These are phyloP conservation scores for Ogataea ramenticola DNA, from an alignment of 805 yeast genomes.

Conservation along the genomic window DNA sequence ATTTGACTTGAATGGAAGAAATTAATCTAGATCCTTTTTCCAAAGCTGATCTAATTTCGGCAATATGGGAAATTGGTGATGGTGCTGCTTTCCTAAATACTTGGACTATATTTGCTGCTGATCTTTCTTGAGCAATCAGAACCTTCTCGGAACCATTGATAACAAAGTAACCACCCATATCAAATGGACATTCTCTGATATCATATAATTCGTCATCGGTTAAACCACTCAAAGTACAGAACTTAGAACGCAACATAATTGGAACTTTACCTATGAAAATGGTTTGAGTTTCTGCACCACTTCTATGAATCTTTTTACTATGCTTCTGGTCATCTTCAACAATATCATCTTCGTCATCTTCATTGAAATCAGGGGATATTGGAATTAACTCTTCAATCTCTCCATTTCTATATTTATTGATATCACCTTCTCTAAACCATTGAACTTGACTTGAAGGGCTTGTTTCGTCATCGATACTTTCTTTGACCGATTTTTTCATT, in stretches of 20 bases:
- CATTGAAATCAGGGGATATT: conserved; percentile 24
- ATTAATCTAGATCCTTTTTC: conserved; percentile 97
- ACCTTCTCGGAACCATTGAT: conserved; percentile 98
- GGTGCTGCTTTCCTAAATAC: conserved; percentile 97
- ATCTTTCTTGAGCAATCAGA: conserved; percentile 95
- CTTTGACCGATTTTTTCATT: conserved; percentile 84
- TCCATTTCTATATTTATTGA: conserved; percentile 32
- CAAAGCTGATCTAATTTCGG: conserved; percentile 93
- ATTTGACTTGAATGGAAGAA: conserved; percentile 88
- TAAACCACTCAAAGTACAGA: conserved; percentile 85
- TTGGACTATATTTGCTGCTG: conserved; percentile 97
- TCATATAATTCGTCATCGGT: conserved; percentile 92
- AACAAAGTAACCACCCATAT: conserved; percentile 99
- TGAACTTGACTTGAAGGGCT: conserved; percentile 44
- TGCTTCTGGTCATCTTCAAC: conserved; percentile 37
- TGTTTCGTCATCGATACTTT: conserved; percentile 67
- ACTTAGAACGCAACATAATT: conserved; percentile 94
- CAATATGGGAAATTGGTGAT: conserved; percentile 91
- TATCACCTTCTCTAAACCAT: conserved; percentile 49
- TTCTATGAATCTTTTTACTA: conserved; percentile 23
- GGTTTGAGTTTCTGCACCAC: conserved; percentile 30
- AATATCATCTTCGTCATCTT: conserved; percentile 59
- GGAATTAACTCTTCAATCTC: conserved; percentile 21
- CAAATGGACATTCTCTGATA: conserved; percentile 97
- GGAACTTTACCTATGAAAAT: conserved; percentile 94